These are phyloP conservation scores for Pythium chondricola DNA, from an alignment of 352 stramenopile genomes.

Conservation along the genomic window DNA sequence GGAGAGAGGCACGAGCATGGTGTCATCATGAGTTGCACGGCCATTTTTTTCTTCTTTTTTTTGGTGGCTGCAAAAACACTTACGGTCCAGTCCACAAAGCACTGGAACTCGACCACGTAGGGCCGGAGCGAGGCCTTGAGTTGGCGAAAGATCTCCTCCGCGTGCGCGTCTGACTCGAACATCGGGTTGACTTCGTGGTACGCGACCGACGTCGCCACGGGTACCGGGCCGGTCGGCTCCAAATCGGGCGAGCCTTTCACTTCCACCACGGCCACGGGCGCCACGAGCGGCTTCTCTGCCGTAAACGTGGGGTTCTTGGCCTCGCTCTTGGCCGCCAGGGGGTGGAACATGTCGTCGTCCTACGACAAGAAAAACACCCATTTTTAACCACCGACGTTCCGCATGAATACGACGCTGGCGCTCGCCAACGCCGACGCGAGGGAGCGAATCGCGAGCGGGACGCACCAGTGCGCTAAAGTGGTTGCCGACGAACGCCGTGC, in stretches of 20 bases:
- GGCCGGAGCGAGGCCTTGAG: constrained; percentile 38
- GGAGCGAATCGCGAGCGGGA: not conserved
- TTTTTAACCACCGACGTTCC: not conserved
- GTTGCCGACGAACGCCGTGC: constrained; percentile 48
- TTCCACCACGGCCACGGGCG: constrained; percentile 7
- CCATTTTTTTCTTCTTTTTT: not conserved
- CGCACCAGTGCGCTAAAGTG: constrained; percentile 53
- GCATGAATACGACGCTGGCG: constrained; percentile 12
- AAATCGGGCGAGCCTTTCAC: constrained; percentile 23
- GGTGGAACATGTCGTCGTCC: constrained; percentile 22
- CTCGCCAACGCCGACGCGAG: not conserved
- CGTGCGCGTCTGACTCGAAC: constrained; percentile 59
- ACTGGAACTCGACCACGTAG: constrained; percentile 47
- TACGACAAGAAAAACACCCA: constrained; percentile 2
- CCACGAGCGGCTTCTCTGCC: constrained; percentile 4
- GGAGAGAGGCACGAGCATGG: too few species aligned
- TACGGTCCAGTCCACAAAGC: constrained; percentile 57
- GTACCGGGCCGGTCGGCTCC: constrained; percentile 44
- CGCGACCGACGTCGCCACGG: constrained; percentile 33
- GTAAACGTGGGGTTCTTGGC: constrained; percentile 14
- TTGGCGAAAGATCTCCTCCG: constrained; percentile 37
- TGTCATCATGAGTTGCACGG: constrained; percentile 19
- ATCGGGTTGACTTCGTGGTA: constrained; percentile 66
- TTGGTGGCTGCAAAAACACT: constrained; percentile 5
- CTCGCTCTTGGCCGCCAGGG: constrained; percentile 19